Conservation (phyloP, 306 rosid genomes). For the Boehmeria nivea region DNA sequence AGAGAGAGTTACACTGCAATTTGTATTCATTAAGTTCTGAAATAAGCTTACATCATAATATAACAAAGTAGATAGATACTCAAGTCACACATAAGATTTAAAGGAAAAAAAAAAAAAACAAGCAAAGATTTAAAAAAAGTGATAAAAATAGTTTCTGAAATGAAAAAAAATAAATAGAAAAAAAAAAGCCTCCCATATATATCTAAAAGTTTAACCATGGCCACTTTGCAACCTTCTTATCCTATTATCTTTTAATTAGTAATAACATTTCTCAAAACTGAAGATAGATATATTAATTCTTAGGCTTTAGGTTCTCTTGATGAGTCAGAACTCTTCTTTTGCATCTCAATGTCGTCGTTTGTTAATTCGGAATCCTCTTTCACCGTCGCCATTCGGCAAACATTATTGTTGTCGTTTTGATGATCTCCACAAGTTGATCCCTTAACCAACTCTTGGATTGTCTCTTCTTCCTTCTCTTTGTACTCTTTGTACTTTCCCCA, state of each 20-base stretch:
- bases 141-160: too few species aligned
- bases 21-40: neutral
- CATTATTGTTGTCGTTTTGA: neutral
- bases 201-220: too few species aligned
- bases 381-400: conserved; percentile 6
- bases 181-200: neutral
- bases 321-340: neutral
- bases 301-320: neutral
- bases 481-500: conserved; percentile 83
- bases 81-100: neutral
- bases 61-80: neutral
- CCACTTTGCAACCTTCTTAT: neutral
- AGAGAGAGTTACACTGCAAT: neutral
- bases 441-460: conserved; percentile 1
- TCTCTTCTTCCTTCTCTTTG: conserved; percentile 44
- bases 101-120: neutral
- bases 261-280: neutral
- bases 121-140: neutral
- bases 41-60: neutral
- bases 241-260: neutral
- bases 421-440: neutral
- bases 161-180: neutral
- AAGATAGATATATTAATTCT: neutral
- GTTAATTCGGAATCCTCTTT: neutral
- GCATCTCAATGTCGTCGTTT: conserved; percentile 13